Conservation (phyloP, 371 early-diverging fungal species). For the Apophysomyces elegans region DNA sequence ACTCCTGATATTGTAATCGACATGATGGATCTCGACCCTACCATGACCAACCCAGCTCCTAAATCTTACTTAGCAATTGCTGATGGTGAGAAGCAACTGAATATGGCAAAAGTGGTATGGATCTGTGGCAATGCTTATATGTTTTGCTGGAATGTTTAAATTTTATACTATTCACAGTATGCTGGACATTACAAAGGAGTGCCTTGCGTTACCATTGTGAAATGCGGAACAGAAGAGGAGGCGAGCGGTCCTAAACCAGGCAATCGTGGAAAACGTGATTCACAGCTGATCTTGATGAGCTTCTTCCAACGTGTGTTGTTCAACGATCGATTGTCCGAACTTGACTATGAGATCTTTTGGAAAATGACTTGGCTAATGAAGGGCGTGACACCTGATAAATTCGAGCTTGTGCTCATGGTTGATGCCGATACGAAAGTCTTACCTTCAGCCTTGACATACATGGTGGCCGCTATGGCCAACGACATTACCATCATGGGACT, state of each 20-base stretch:
- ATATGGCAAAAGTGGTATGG: slow-evolving; percentile 85
- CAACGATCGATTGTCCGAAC: slow-evolving; percentile 92
- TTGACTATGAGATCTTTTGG: slow-evolving; percentile 96
- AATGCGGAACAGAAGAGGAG: slow-evolving; percentile 88
- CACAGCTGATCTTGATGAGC: slow-evolving; percentile 94
- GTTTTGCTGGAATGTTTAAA: too few relatives aligned
- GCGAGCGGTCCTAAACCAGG: slow-evolving; percentile 73
- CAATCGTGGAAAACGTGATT: slow-evolving; percentile 99
- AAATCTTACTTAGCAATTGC: slow-evolving; percentile 90
- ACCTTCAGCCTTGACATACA: slow-evolving; percentile 74
- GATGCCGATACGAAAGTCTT: slow-evolving; percentile 95
- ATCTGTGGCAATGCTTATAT: background rate
- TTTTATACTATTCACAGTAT: slow-evolving; percentile 44
- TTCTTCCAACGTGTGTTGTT: slow-evolving; percentile 94
- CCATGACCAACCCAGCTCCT: slow-evolving; percentile 59
- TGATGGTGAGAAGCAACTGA: slow-evolving; percentile 89
- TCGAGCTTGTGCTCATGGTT: slow-evolving; percentile 94
- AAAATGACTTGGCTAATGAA: slow-evolving; percentile 82
- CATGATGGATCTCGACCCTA: slow-evolving; percentile 71
- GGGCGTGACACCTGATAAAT: slow-evolving; percentile 87
- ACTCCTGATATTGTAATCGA: slow-evolving; percentile 78
- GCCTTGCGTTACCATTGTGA: slow-evolving; percentile 89
- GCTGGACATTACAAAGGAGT: slow-evolving; percentile 90
- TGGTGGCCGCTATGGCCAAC: slow-evolving; percentile 84
- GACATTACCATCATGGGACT: slow-evolving; percentile 86